phyloP scores from a whole-genome alignment of 2,329 filamentous ascomycete species.

The Alternaria longipes region DNA sequence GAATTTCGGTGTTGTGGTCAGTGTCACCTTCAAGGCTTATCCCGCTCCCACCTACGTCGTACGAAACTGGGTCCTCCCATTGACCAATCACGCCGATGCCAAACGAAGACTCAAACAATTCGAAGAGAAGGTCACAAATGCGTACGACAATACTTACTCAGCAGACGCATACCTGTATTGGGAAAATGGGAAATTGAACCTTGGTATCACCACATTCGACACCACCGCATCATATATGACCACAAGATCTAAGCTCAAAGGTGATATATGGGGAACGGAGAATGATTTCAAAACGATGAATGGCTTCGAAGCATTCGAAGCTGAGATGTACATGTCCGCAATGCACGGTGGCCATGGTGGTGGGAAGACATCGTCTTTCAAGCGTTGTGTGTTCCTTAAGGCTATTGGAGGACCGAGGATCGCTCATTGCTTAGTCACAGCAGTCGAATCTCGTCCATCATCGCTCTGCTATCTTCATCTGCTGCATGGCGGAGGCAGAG shows the following conservation, averaged over 20 bases:
- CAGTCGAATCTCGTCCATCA: constrained; percentile 61
- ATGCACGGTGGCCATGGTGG: constrained; percentile 68
- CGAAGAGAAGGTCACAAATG: constrained; percentile 50
- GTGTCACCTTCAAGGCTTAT: constrained; percentile 61
- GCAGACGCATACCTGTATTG: constrained; percentile 67
- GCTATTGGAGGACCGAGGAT: constrained; percentile 53
- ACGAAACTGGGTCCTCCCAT: constrained; percentile 41
- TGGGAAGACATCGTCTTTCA: constrained; percentile 70
- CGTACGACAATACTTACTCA: constrained; percentile 57
- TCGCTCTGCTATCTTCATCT: constrained; percentile 70
- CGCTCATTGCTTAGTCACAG: constrained; percentile 52
- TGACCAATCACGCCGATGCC: constrained; percentile 44
- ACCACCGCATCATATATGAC: constrained; percentile 13
- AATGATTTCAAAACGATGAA: constrained; percentile 54
- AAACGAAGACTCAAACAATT: constrained; percentile 53
- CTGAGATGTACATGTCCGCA: constrained; percentile 67
- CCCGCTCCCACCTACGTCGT: constrained; percentile 53
- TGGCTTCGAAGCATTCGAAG: constrained; percentile 63
- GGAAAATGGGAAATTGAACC: constrained; percentile 55
- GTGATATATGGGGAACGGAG: constrained; percentile 44
- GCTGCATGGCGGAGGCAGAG: constrained; percentile 66
- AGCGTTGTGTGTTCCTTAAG: constrained; percentile 70
- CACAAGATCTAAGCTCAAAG: not conserved
- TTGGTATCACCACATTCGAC: constrained; percentile 64
- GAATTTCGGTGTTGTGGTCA: constrained; percentile 67